phyloP scores from a whole-genome alignment of 129 eudicot species.

The Silybum marianum region DNA sequence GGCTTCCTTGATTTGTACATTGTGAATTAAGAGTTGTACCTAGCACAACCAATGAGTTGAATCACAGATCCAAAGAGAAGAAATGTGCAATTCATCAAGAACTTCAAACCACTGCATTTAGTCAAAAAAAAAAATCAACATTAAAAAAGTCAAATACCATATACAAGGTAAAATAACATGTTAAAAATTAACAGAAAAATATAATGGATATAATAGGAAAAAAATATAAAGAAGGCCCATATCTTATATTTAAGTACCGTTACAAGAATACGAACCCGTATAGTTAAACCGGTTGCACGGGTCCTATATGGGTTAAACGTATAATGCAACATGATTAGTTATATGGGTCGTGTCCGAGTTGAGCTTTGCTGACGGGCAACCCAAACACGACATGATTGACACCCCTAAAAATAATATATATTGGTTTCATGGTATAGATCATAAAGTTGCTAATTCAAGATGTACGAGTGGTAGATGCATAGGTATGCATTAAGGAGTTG shows the following conservation, averaged over 20 bases:
- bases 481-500: constrained; percentile 23
- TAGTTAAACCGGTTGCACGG: too few relatives aligned
- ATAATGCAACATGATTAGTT: too few relatives aligned
- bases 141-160: neutral
- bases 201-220: neutral
- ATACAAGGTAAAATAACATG: neutral
- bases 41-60: constrained; percentile 99
- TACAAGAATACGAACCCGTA: too few relatives aligned
- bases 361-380: too few relatives aligned
- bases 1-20: neutral
- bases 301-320: too few relatives aligned
- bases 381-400: too few relatives aligned
- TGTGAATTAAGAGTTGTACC: constrained; percentile 43
- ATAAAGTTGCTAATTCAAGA: neutral
- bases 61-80: constrained; percentile 98
- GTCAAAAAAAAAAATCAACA: neutral
- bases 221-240: too few relatives aligned
- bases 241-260: neutral
- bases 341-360: too few relatives aligned
- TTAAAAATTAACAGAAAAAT: too few relatives aligned
- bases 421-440: too few relatives aligned
- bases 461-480: constrained; percentile 21
- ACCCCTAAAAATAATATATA: neutral
- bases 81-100: constrained; percentile 98
- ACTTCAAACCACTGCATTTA: constrained; percentile 93